Evolutionary conservation across 768 basidiomycete genomes (phyloP).

Genomic region (Boletus insuetus): DNA sequence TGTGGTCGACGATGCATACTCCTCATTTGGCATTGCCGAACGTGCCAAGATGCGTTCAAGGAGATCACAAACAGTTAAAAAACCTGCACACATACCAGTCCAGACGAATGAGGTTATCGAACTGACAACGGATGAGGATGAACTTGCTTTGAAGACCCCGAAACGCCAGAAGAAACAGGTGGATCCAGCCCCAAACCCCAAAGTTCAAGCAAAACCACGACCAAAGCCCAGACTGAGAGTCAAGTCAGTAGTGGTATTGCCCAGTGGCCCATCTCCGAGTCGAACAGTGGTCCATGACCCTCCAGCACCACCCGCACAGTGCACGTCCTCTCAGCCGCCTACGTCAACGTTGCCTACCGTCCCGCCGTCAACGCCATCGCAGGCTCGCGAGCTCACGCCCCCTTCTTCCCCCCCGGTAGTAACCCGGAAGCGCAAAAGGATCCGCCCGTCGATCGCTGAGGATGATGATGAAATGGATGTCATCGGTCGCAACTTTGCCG

Average conservation of each 20-base stretch:
- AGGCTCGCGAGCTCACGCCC: slow-evolving; percentile 23
- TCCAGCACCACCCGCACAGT: slow-evolving; percentile 33
- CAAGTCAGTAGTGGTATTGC: slow-evolving; percentile 11
- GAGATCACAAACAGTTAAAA: slow-evolving; percentile 23
- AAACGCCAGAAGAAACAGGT: slow-evolving; percentile 32
- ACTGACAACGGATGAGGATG: slow-evolving; percentile 43
- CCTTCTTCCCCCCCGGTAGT: slow-evolving; percentile 22
- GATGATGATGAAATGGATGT: slow-evolving; percentile 17
- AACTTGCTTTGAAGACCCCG: slow-evolving; percentile 30
- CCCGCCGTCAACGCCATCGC: slow-evolving; percentile 23
- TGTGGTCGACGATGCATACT: slow-evolving; percentile 16
- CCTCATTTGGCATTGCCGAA: slow-evolving; percentile 47
- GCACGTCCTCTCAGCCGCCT: slow-evolving; percentile 31
- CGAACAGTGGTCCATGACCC: slow-evolving; percentile 14
- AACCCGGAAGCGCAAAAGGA: slow-evolving; percentile 28
- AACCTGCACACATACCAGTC: background rate
- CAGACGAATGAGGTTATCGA: slow-evolving; percentile 41
- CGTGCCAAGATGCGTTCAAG: slow-evolving; percentile 56
- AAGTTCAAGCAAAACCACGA: slow-evolving; percentile 21
- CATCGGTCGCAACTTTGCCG: background rate
- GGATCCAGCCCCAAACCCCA: slow-evolving; percentile 29
- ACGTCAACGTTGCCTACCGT: slow-evolving; percentile 31
- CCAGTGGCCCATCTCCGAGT: slow-evolving; percentile 18
- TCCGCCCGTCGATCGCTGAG: slow-evolving; percentile 1
- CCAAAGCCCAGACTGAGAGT: slow-evolving; percentile 26